Evolutionary conservation across 257 asterid genomes (phyloP).

Genomic region (Echium plantagineum): DNA sequence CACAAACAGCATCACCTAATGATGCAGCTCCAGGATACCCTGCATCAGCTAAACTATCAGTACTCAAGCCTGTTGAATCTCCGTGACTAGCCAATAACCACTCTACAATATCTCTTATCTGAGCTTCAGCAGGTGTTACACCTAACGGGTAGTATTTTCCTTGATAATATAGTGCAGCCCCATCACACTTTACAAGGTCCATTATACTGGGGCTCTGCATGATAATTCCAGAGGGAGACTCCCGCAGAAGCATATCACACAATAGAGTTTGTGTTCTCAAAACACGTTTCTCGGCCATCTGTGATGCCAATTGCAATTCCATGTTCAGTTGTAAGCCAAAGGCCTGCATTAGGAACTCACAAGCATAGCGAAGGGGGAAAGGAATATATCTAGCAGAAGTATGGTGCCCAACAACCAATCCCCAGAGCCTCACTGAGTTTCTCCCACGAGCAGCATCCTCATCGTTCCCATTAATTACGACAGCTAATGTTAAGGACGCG

Average conservation of each 20-base stretch:
- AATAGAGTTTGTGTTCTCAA: constrained; percentile 71
- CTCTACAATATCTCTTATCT: constrained; percentile 57
- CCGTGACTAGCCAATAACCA: constrained; percentile 59
- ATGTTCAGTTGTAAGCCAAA: constrained; percentile 76
- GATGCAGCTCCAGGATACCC: constrained; percentile 66
- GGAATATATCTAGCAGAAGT: constrained; percentile 53
- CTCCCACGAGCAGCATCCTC: constrained; percentile 42
- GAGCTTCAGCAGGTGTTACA: constrained; percentile 56
- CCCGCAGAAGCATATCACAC: constrained; percentile 82
- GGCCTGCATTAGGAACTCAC: constrained; percentile 88
- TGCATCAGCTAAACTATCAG: constrained; percentile 76
- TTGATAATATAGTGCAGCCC: constrained; percentile 68
- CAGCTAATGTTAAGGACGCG: constrained; percentile 46
- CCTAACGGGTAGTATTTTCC: constrained; percentile 58
- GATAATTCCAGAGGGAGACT: constrained; percentile 61
- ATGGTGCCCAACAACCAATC: constrained; percentile 85
- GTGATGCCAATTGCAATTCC: constrained; percentile 73
- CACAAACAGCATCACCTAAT: constrained; percentile 71
- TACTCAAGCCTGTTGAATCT: constrained; percentile 80
- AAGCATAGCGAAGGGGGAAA: constrained; percentile 79
- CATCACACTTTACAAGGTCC: constrained; percentile 80
- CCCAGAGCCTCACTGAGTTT: constrained; percentile 78
- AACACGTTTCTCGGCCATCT: constrained; percentile 58
- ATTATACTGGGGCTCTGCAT: constrained; percentile 72
- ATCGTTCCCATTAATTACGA: constrained; percentile 45